phyloP scores from a whole-genome alignment of 2,329 filamentous ascomycete genomes.

The Penicillium sp. region DNA sequence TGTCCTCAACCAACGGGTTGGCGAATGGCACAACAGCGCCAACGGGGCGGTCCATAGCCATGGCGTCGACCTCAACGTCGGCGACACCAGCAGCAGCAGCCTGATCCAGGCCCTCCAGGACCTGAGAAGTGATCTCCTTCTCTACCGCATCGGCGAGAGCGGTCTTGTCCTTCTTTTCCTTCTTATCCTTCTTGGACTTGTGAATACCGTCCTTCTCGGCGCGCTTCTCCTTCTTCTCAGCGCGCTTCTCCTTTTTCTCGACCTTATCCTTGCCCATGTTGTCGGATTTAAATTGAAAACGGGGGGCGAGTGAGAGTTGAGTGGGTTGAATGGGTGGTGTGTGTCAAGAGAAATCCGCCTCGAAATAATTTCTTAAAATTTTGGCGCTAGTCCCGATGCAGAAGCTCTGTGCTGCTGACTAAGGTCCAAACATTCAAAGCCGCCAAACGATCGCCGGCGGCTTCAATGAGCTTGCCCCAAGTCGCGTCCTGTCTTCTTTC shows the following conservation, averaged over 20 bases:
- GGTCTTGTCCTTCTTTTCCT: conserved; percentile 47
- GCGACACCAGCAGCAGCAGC: conserved; percentile 25
- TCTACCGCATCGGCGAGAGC: conserved; percentile 43
- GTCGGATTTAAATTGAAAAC: conserved; percentile 22
- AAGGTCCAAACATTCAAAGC: conserved; percentile 20
- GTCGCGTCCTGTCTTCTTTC: background rate
- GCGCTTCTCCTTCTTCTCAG: conserved; percentile 48
- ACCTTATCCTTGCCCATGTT: conserved; percentile 50
- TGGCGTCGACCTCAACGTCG: conserved; percentile 30
- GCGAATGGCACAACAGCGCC: conserved; percentile 54
- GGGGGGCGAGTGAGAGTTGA: conserved; percentile 21
- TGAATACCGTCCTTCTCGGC: conserved; percentile 49
- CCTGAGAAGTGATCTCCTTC: conserved; percentile 42
- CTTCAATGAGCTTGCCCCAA: background rate
- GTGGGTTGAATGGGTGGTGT: conserved; percentile 27
- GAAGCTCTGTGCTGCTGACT: conserved; percentile 23
- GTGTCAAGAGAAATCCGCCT: conserved; percentile 26
- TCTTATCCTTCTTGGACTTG: conserved; percentile 52
- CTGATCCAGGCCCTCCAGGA: conserved; percentile 39
- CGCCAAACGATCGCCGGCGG: background rate
- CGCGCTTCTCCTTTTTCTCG: conserved; percentile 50
- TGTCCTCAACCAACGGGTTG: conserved; percentile 53
- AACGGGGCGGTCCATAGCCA: conserved; percentile 40
- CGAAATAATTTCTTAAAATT: conserved; percentile 41
- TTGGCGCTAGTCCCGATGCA: conserved; percentile 35